Base-by-base conservation (phyloP, 2,329 filamentous ascomycete genomes). In the Fulvia fulva region DNA sequence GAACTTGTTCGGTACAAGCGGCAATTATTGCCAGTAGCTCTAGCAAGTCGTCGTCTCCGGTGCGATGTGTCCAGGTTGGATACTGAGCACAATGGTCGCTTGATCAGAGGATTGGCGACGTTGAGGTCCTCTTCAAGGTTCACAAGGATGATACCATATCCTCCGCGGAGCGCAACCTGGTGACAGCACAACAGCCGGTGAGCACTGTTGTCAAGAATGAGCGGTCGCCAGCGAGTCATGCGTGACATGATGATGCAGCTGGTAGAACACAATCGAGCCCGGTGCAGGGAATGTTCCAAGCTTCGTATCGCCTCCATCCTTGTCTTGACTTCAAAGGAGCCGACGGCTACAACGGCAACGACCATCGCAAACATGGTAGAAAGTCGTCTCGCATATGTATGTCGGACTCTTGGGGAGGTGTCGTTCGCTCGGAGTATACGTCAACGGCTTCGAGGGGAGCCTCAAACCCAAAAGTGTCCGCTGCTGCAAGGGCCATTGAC, bases 241-340 rank as follows among this genome's bases (percentile, higher is more conserved):
- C 5, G n/a, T n/a, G n/a, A n/a, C n/a, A n/a, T 28, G 4, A 26
- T 49, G 23, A 16, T 46, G 23, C 16, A 30, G 23, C 25, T 49
- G 21, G 8, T 11, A n/a, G 30, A 50, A 9, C 9, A 30, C 21
- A 16, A 9, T 19, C 23, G 16, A 50, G 8, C 23, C 46, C 22
- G 26, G 46, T 50, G 46, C 46, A 50, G 25, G 46, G 46, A 30
- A 19, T 50, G n/a, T 50, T 28, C 46, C 46, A 50, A 30, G 46
- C 46, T 50, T 50, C 25, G 30, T 50, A 25, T 14, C n/a, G 46
- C 46, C 22, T n/a, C 28, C n/a, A 7, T n/a, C n/a, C n/a, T n/a
- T n/a, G n/a, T n/a, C n/a, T 28, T 6, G 8, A 50, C n/a, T 23
- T 50, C n/a, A 9, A 28, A 26, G 46, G n/a, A n/a, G n/a, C n/a